Evolutionary conservation across 768 basidiomycete species (phyloP), one percentile per base, ranked within the genome.

Genomic region (Pholiota molesta): DNA sequence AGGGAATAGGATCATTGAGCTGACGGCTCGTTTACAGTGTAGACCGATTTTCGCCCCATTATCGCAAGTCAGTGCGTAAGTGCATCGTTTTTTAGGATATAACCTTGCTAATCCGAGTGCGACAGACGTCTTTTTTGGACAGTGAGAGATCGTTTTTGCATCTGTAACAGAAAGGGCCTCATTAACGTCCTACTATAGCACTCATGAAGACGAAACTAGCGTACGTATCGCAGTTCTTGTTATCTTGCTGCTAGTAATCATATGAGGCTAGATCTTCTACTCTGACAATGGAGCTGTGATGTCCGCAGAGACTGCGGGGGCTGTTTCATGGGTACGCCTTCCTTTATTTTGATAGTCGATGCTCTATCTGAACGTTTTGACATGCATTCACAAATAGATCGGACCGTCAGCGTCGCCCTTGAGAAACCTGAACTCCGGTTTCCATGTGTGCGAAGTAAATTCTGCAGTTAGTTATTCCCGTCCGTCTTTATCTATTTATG

Each of bases 41-140:
- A 59, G 89, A 91, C 66, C 87, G 89, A 17, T 91, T 81, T 72
- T 87, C 89, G 6, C 89, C 89, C 31, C 90, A 91, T 91, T 59
- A 88, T 91, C 62, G 87, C 89, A 47, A 88, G 87, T 89, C 56
- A 45, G 87, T 79, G n/a, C 47, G 16, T 52, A 51, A 33, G 54
- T 16, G 16, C 14, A 29, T 31, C 31, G 6, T 1, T 31, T 5
- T 39, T 31, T 31, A 31, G 2, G 6, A 17, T 33, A 52, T 6
- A 52, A 1, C 35, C 21, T 17, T 64, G 44, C 61, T 61, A 64
- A 67, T 65, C 26, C 42, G 53, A 26, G 65, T 69, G 52, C 39
- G 23, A 13, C 58, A 87, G 89, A 84, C 64, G 84, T 91, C n/a
- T 91, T 92, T 78, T 92, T 80, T 69, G 91, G 91, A 5, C 91